A percentile compares a stretch with the other conserved stretches of the same genome.
These are phyloP conservation scores for Rhynchospora tenuis DNA, from an alignment of 176 grass and related monocot genomes.

Conservation along the genomic window DNA sequence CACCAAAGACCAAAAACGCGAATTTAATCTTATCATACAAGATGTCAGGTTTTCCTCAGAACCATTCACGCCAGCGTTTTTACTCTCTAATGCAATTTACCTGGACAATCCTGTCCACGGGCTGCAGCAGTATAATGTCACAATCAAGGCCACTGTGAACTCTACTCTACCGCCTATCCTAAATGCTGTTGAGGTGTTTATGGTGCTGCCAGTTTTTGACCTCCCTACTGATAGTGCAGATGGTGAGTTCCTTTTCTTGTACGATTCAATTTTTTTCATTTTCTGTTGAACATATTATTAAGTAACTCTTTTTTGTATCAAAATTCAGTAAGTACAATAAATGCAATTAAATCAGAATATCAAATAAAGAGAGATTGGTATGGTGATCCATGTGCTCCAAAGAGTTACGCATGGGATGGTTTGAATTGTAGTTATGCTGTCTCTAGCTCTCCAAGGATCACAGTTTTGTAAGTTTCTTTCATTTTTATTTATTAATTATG, in stretches of 20 bases:
- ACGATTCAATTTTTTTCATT: background rate
- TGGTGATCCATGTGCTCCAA: background rate
- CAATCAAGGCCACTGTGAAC: constrained; percentile 25
- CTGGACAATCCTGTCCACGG: background rate
- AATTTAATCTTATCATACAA: constrained; percentile 33
- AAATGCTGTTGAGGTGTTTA: constrained; percentile 56
- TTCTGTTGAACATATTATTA: background rate
- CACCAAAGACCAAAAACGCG: constrained; percentile 1
- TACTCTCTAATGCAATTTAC: constrained; percentile 14
- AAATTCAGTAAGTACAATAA: background rate
- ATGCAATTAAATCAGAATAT: constrained; percentile 3
- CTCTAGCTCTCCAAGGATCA: constrained; percentile 30
- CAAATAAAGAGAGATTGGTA: background rate
- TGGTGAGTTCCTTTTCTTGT: constrained; percentile 18
- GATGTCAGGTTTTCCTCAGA: constrained; percentile 15
- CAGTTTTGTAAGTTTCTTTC: constrained; percentile 31
- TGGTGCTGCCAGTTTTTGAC: constrained; percentile 6
- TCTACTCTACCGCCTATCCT: constrained; percentile 46
- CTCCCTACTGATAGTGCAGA: constrained; percentile 30
- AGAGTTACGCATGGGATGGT: background rate
- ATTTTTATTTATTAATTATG: background rate
- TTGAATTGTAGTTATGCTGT: constrained; percentile 26
- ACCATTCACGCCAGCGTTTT: constrained; percentile 29
- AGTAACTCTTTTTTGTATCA: background rate
- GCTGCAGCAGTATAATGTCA: constrained; percentile 10